These are phyloP conservation scores for Debaryomycetaceae sp. DNA, from an alignment of 1,139 yeast genomes.

Conservation along the genomic window DNA sequence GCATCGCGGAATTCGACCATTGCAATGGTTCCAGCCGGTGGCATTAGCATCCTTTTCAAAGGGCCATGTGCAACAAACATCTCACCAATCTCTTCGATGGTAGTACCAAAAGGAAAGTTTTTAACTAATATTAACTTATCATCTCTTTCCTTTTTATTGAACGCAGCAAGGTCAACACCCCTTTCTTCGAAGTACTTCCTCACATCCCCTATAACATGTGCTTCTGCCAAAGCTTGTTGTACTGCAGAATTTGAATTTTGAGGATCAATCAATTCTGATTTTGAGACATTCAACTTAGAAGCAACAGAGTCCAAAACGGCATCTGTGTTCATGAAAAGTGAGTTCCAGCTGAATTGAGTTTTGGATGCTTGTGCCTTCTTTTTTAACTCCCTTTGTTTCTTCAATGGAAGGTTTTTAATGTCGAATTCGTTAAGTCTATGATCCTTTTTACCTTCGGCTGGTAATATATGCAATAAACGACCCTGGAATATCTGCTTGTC, in stretches of 20 bases:
- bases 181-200: slow-evolving; percentile 78
- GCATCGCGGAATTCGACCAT: slow-evolving; percentile 86
- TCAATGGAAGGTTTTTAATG: slow-evolving; percentile 81
- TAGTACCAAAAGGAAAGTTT: slow-evolving; percentile 87
- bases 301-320: slow-evolving; percentile 94
- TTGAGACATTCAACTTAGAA: slow-evolving; percentile 72
- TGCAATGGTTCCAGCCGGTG: slow-evolving; percentile 96
- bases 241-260: slow-evolving; percentile 87
- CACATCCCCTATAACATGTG: slow-evolving; percentile 90
- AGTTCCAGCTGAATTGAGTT: slow-evolving; percentile 91
- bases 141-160: slow-evolving; percentile 70
- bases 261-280: slow-evolving; percentile 83
- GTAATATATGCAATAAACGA: slow-evolving; percentile 81
- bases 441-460: slow-evolving; percentile 77
- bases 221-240: slow-evolving; percentile 97
- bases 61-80: slow-evolving; percentile 79
- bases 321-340: slow-evolving; percentile 84
- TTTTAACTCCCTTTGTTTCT: slow-evolving; percentile 83
- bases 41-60: slow-evolving; percentile 79
- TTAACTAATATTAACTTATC: slow-evolving; percentile 81
- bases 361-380: slow-evolving; percentile 82
- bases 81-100: slow-evolving; percentile 75
- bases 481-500: slow-evolving; percentile 96
- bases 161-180: slow-evolving; percentile 80
- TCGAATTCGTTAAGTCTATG: slow-evolving; percentile 88